Evolutionary conservation across 108 stramenopile genomes (phyloP), one percentile per base, ranked within the genome.

Genomic region (Licmophora abbreviata): DNA sequence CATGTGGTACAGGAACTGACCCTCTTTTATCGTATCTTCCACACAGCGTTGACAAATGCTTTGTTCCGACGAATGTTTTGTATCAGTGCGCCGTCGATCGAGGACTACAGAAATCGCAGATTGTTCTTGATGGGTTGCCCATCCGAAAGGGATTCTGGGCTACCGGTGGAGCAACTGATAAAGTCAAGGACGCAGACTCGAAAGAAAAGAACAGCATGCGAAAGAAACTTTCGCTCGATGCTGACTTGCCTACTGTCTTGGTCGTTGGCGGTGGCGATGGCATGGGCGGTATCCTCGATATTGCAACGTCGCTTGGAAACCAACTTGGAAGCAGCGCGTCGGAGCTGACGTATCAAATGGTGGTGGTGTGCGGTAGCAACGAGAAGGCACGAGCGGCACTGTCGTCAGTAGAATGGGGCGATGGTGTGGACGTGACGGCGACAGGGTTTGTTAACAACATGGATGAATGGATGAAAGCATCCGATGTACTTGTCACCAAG

Each of bases 231-330:
- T 85, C 88, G 33, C 42, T 93, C 12, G 50, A 63, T 2, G 53
- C 59, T 48, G 72, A 81, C 40, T 41, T 86, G 20, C 79, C 92
- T n/a, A 78, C 77, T 30, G 84, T 93, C 40, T 59, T 88, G 20
- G 76, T 97, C 30, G 94, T 95, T 29, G 96, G 96, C 20, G 96
- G 96, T 25, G 96, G 94, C 25, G 96, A 95, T 70, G 96, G 94
- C 0, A 93, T 95, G 77, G 96, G 94, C 22, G 87, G 92, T 4
- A 83, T 95, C 42, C 77, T 81, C 7, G 58, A 67, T 31, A 88
- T 92, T 77, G 87, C 89, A 5, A 59, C 58, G 10, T 75, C 83
- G 0, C 28, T 91, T 26, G 85, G 77, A 26, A 56, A 75, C 22
- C 69, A 60, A 49, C 63, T 92, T 9, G 79, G 73, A 28, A 30